Percentiles rank a stretch among this genome's conserved stretches.
Conservation (phyloP, 257 asterid species). For the Voacanga thouarsii region DNA sequence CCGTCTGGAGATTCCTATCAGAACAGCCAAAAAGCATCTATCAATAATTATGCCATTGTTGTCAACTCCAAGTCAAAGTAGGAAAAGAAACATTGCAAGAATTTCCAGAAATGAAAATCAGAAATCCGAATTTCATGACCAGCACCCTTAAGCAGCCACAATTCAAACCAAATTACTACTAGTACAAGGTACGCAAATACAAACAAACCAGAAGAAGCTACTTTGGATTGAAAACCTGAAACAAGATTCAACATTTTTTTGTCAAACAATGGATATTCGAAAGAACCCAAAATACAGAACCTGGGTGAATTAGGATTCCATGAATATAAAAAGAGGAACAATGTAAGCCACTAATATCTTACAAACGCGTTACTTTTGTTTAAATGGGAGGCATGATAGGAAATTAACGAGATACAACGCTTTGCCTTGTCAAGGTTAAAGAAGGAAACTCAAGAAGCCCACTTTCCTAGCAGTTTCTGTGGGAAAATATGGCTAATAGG, state of each 20-base stretch:
- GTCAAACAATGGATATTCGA: background rate
- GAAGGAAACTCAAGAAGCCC: background rate
- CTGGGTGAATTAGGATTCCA: background rate
- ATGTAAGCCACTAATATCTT: background rate
- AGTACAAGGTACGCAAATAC: background rate
- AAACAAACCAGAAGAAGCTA: background rate
- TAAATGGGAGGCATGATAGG: too few relatives aligned
- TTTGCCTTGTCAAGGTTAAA: too few relatives aligned
- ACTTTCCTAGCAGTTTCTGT: too few relatives aligned
- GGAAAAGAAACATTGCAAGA: background rate
- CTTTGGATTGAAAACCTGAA: background rate
- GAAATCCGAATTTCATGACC: background rate
- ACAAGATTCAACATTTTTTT: background rate
- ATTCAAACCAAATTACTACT: background rate
- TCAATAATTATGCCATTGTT: constrained; percentile 12
- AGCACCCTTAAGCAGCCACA: constrained; percentile 1
- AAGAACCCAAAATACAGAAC: background rate
- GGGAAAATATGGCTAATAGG: too few relatives aligned
- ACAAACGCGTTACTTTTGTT: background rate
- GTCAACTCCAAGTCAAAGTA: constrained; percentile 18
- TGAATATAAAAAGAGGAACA: background rate
- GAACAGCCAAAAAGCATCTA: constrained; percentile 10
- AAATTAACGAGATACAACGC: too few relatives aligned
- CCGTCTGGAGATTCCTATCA: constrained; percentile 78
- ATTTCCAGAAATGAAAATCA: background rate